Conservation (phyloP, 148 eudicot species). For the Dianthus caryophyllus region DNA sequence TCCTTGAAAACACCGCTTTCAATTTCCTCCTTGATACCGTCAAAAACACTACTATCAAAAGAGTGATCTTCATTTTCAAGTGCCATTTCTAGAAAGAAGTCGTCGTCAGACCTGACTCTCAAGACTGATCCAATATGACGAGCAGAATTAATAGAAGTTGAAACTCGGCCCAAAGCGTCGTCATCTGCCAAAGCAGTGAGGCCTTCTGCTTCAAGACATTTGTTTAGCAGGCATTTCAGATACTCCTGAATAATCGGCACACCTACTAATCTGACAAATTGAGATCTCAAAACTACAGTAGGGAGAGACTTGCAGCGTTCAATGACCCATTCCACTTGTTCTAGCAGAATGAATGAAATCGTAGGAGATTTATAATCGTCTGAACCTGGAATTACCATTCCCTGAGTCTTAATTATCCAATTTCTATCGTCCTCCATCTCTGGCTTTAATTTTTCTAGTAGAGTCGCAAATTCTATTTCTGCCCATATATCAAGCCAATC, state of each 20-base stretch:
- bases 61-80: slow-evolving; percentile 30
- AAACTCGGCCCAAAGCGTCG: slow-evolving; percentile 64
- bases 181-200: slow-evolving; percentile 85
- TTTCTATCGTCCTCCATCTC: slow-evolving; percentile 64
- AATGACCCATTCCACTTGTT: slow-evolving; percentile 52
- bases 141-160: slow-evolving; percentile 61
- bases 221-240: slow-evolving; percentile 44
- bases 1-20: slow-evolving; percentile 43
- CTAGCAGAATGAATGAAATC: slow-evolving; percentile 51
- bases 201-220: slow-evolving; percentile 94
- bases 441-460: slow-evolving; percentile 48
- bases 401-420: slow-evolving; percentile 51
- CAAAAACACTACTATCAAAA: slow-evolving; percentile 20
- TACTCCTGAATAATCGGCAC: slow-evolving; percentile 47
- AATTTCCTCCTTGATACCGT: slow-evolving; percentile 25
- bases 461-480: slow-evolving; percentile 63
- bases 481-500: slow-evolving; percentile 97
- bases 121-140: slow-evolving; percentile 53
- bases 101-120: slow-evolving; percentile 81
- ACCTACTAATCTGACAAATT: slow-evolving; percentile 53
- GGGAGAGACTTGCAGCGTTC: slow-evolving; percentile 84
- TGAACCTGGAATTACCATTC: slow-evolving; percentile 43
- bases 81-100: slow-evolving; percentile 82
- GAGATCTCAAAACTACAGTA: slow-evolving; percentile 47
- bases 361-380: slow-evolving; percentile 70